Evolutionary conservation across 371 early-diverging fungal species (phyloP).

Genomic region (Conidiobolus incongruus): DNA sequence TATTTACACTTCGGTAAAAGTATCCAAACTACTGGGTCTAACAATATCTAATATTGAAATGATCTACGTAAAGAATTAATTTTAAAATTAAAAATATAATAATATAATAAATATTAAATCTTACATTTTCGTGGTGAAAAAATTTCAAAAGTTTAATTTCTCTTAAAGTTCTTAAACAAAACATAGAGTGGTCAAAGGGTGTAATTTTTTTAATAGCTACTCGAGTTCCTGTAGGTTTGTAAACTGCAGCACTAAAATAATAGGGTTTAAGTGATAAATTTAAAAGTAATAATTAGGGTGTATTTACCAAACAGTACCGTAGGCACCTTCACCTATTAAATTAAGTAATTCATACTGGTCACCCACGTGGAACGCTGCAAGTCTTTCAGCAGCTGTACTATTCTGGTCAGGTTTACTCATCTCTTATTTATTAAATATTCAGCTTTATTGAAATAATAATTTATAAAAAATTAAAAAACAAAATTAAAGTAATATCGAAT

Average conservation of each 20-base stretch:
- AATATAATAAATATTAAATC: not conserved
- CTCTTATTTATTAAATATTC: too few relatives aligned
- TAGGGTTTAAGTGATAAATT: not conserved
- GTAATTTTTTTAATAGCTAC: conserved; percentile 86
- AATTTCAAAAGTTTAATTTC: conserved; percentile 77
- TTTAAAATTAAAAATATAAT: not conserved
- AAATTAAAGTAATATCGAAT: too few relatives aligned
- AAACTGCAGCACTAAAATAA: conserved; percentile 43
- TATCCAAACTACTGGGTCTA: conserved; percentile 38
- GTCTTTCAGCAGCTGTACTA: conserved; percentile 15
- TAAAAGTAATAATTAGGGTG: conserved; percentile 2
- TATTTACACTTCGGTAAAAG: conserved; percentile 70
- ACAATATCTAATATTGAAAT: conserved; percentile 79
- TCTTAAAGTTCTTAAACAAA: conserved; percentile 61
- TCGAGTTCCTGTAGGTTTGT: conserved; percentile 63
- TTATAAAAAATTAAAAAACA: too few relatives aligned
- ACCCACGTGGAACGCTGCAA: conserved; percentile 28
- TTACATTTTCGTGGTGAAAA: conserved; percentile 66
- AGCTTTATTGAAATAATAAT: too few relatives aligned
- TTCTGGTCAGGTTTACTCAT: conserved; percentile 7
- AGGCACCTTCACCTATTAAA: conserved; percentile 39
- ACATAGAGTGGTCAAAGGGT: conserved; percentile 72
- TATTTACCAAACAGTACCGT: conserved; percentile 54
- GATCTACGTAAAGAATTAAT: too few relatives aligned
- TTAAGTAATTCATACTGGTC: conserved; percentile 30